phyloP scores from a whole-genome alignment of 257 asterid species.

The Solanum appendiculatum region DNA sequence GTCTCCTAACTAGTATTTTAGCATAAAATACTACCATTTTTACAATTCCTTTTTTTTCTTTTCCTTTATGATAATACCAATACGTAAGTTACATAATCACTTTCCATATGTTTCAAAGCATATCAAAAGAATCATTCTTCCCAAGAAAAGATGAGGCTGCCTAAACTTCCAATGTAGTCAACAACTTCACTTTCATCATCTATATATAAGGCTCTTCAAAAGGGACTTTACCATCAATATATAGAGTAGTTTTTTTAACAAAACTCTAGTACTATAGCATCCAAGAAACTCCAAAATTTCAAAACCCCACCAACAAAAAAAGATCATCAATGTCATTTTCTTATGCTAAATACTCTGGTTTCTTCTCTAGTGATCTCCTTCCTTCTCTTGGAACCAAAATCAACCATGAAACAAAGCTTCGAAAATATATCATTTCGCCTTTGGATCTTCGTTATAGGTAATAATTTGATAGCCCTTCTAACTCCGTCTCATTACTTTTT shows the following conservation, averaged over 20 bases:
- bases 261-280: background rate
- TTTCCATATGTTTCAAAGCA: slow-evolving; percentile 20
- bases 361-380: slow-evolving; percentile 65
- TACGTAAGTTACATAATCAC: slow-evolving; percentile 26
- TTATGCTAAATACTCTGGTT: slow-evolving; percentile 42
- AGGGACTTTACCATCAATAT: slow-evolving; percentile 1
- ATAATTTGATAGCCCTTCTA: background rate
- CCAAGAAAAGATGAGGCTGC: slow-evolving; percentile 6
- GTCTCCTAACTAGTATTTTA: background rate
- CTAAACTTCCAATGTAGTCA: slow-evolving; percentile 20
- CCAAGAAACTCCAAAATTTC: background rate
- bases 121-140: slow-evolving; percentile 19
- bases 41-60: background rate
- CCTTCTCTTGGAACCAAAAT: slow-evolving; percentile 86
- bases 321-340: slow-evolving; percentile 25
- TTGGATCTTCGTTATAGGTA: slow-evolving; percentile 63
- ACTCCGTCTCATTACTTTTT: background rate
- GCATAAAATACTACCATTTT: background rate
- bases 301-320: slow-evolving; percentile 7
- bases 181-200: slow-evolving; percentile 1
- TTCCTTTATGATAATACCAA: background rate
- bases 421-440: slow-evolving; percentile 50
- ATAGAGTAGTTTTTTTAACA: background rate
- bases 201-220: slow-evolving; percentile 31
- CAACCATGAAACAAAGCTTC: slow-evolving; percentile 49